phyloP scores from a whole-genome alignment of 441 rosid species.

The Hura crepitans region DNA sequence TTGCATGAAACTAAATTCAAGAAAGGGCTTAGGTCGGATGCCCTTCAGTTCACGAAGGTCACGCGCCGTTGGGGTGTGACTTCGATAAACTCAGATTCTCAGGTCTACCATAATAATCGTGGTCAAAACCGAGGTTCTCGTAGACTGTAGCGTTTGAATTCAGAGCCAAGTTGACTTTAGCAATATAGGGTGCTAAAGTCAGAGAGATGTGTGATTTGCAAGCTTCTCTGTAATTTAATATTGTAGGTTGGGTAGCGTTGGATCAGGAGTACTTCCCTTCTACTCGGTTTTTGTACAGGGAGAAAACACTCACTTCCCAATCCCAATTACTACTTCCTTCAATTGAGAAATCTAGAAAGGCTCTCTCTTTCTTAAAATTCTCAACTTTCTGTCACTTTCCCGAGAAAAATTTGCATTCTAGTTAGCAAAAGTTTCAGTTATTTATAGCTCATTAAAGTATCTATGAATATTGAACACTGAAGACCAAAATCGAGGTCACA shows the following conservation, averaged over 20 bases:
- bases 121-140: conserved; percentile 22
- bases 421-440: background rate
- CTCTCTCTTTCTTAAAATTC: conserved; percentile 9
- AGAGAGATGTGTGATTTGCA: background rate
- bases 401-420: conserved; percentile 19
- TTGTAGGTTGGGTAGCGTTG: conserved; percentile 15
- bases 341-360: background rate
- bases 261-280: conserved; percentile 10
- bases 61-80: conserved; percentile 21
- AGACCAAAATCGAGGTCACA: background rate
- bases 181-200: background rate
- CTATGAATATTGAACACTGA: background rate
- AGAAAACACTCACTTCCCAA: conserved; percentile 1
- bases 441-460: background rate
- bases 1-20: background rate
- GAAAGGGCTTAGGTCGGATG: too few relatives aligned
- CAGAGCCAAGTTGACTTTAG: conserved; percentile 24
- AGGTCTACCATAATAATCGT: conserved; percentile 20
- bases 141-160: conserved; percentile 1
- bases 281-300: background rate
- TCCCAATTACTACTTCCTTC: background rate
- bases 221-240: conserved; percentile 16
- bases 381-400: conserved; percentile 23
- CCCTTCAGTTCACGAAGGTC: background rate
- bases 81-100: background rate